Conservation (phyloP, 148 eudicot species). For the Bassia scoparia region DNA sequence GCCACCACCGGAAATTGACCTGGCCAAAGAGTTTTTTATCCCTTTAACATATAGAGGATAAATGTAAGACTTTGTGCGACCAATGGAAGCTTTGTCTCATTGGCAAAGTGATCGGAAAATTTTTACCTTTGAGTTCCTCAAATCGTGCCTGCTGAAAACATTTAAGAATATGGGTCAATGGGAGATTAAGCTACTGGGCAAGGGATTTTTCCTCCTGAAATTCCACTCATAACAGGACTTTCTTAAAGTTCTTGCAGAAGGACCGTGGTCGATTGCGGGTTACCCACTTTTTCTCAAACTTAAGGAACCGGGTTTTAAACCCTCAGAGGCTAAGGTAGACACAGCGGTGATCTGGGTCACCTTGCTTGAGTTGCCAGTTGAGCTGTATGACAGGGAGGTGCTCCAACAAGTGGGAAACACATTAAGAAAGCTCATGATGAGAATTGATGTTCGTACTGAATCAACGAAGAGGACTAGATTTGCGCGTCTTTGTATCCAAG, state of each 20-base stretch:
- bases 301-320: neutral
- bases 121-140: neutral
- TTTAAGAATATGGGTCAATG: neutral
- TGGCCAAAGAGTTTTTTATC: no score
- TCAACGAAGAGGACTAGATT: neutral
- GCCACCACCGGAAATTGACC: no score
- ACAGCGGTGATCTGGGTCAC: neutral
- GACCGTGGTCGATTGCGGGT: neutral
- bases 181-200: neutral
- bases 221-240: neutral
- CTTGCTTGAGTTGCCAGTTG: neutral
- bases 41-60: no score
- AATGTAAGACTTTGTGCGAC: neutral
- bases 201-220: neutral
- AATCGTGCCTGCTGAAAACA: neutral
- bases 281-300: neutral
- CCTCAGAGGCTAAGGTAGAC: neutral
- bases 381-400: neutral
- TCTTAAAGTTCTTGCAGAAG: neutral
- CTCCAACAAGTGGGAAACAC: neutral
- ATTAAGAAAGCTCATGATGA: neutral
- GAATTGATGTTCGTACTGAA: neutral
- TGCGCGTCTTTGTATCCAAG: neutral
- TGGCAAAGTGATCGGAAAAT: neutral
- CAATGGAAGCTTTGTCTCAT: neutral